Base-by-base conservation (phyloP, 208 protist species). In the Trypanosoma avium region DNA sequence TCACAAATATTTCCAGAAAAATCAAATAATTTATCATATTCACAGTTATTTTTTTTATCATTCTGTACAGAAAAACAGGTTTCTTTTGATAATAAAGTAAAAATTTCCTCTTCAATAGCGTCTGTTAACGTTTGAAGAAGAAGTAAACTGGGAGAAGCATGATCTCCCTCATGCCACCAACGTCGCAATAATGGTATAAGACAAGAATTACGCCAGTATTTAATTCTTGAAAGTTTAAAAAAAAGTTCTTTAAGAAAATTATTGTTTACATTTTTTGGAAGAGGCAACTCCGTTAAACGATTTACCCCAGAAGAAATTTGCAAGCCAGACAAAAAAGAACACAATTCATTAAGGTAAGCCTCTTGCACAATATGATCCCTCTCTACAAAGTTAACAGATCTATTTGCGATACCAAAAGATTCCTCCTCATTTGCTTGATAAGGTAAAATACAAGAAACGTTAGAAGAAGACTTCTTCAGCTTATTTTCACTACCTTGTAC, bases 151-250 rank as follows among this genome's bases (percentile, higher is more conserved):
- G 68, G 50, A 40, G 60, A 38, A 30, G 7, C 30, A 30, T 45
- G 35, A 30, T 12, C 30, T 24, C 53, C 61, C 10, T 65, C 54
- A 10, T 27, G n/a, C 33, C 38, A 17, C 61, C 69, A 69, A 22
- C 54, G 69, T n/a, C 64, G 50, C 29, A 75, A 43, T 21, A 69
- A 32, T 38, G 69, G 61, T 21, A 75, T 54, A 9, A 75, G 19
- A 7, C 68, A 29, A 17, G 10, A 33, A 19, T 24, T 52, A 43
- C 62, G 62, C 62, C 62, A 69, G 43, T 61, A 61, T 33, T 8
- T n/a, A 54, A 19, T 35, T 19, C 49, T 15, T 46, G 67, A 49
- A 26, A 67, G 42, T 15, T 38, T 59, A 42, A 26, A 29, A 10
- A 73, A 61, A 17, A 61, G n/a, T 32, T 3, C 13, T 21, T 42